phyloP scores from a whole-genome alignment of 371 early-diverging fungal genomes.

The Furculomyces boomerangus region DNA sequence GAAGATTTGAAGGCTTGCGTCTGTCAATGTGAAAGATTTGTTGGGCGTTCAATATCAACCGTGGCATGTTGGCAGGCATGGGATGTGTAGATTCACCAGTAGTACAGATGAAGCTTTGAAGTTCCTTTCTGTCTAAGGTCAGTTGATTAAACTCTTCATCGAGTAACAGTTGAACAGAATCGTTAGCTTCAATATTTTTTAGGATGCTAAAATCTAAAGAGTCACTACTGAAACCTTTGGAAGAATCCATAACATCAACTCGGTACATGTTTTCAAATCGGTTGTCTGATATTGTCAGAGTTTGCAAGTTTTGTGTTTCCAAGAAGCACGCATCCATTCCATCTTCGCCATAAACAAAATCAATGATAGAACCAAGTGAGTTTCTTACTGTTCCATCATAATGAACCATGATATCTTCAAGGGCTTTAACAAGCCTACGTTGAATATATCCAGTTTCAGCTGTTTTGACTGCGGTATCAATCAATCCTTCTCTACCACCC shows the following conservation, averaged over 20 bases:
- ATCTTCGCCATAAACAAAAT: conserved; percentile 97
- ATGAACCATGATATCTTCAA: conserved; percentile 90
- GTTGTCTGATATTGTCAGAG: conserved; percentile 64
- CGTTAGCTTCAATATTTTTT: conserved; percentile 44
- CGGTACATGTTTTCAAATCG: conserved; percentile 14
- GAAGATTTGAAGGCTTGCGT: conserved; percentile 62
- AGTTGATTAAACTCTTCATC: conserved; percentile 72
- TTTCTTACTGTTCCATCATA: conserved; percentile 96
- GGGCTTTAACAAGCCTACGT: conserved; percentile 95
- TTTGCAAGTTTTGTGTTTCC: conserved; percentile 88
- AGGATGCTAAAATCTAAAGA: conserved; percentile 45
- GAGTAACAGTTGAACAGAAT: conserved; percentile 45
- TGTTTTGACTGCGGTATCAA: conserved; percentile 99
- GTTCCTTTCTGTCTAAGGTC: conserved; percentile 42
- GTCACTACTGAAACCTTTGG: conserved; percentile 35
- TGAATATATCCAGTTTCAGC: conserved; percentile 99
- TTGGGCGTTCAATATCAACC: conserved; percentile 82
- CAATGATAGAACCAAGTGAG: conserved; percentile 84
- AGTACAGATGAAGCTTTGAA: conserved; percentile 64
- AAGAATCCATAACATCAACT: conserved; percentile 27
- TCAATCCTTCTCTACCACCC: conserved; percentile 99
- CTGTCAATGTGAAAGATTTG: conserved; percentile 71
- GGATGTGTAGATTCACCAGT: conserved; percentile 64
- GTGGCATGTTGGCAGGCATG: conserved; percentile 76
- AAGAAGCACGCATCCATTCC: conserved; percentile 91